These are phyloP conservation scores for Neocatenulostroma microsporum DNA, from an alignment of 2,329 filamentous ascomycete genomes.

Conservation along the genomic window DNA sequence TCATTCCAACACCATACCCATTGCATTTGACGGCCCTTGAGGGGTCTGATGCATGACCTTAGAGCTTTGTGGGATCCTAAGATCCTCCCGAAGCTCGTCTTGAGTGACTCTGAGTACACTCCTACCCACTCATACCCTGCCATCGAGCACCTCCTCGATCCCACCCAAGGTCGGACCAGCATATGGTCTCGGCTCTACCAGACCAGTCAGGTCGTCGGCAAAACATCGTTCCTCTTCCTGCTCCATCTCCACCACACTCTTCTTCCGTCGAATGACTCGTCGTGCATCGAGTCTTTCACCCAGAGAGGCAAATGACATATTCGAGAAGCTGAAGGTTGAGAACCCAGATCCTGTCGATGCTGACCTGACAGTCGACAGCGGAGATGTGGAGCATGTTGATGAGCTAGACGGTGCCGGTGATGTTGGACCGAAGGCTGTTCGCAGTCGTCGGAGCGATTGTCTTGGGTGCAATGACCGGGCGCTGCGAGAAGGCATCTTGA, in stretches of 20 bases:
- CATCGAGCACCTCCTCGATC: conserved; percentile 28
- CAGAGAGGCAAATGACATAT: conserved; percentile 14
- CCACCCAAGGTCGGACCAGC: conserved; percentile 19
- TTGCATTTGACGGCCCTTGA: no score
- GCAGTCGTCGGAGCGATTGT: conserved; percentile 22
- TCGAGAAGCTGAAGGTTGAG: conserved; percentile 19
- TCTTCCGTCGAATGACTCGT: conserved; percentile 21
- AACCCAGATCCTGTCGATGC: conserved; percentile 9
- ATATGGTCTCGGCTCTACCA: conserved; percentile 27
- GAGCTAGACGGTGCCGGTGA: conserved; percentile 9
- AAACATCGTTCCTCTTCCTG: conserved; percentile 23
- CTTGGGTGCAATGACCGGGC: conserved; percentile 14
- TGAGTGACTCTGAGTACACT: background rate
- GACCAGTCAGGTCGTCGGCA: conserved; percentile 16
- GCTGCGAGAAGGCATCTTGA: conserved; percentile 12
- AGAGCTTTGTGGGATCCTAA: no score
- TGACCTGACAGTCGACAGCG: conserved; percentile 12
- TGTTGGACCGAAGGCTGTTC: conserved; percentile 18
- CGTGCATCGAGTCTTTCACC: conserved; percentile 3
- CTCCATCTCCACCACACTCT: conserved; percentile 25
- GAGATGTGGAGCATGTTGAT: conserved; percentile 12
- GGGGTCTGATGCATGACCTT: no score
- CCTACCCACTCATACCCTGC: conserved; percentile 13
- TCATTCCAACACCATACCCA: no score
- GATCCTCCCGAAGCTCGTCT: background rate